Base-by-base conservation (phyloP, 345 rosid genomes). In the Firmiana major region DNA sequence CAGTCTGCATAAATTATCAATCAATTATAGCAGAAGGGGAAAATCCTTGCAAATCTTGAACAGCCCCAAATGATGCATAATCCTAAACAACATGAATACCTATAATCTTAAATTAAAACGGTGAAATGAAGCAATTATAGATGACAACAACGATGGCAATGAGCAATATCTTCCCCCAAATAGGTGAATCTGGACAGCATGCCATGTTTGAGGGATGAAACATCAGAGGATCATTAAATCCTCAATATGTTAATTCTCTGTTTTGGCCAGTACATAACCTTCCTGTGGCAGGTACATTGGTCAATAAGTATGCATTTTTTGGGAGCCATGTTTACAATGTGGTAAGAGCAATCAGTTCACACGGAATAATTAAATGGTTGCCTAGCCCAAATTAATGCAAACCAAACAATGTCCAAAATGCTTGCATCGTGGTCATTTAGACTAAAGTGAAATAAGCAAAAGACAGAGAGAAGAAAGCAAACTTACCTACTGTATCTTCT, bases 401-500 rank as follows among this genome's bases (percentile, higher is more conserved):
- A 24, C 16, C 17, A 49, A 70, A 75, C 57, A 62, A 63, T 0
- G 26, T 51, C 15, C 31, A 46, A 62, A 22, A 67, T 42, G 38
- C 40, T 66, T 12, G 19, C 28, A 66, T 55, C 28, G 17, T 53
- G 22, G 51, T 62, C 74, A 55, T 24, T 26, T 43, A 54, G 74
- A 24, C 31, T 6, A 34, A n/a, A 75, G 42, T 19, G 70, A n/a
- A 45, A 4, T 49, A 1, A 1, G 34, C 34, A 31, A 31, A 31
- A 31, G 34, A 31, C 34, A 31, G 34, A 31, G 34, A 31, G 34
- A 13, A 40, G 26, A 49, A 75, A n/a, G 58, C 69, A 45, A 69
- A 79, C 89, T 80, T 86, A 79, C 87, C 95, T 94, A 92, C 79
- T 86, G 87, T 69, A 76, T 83, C 86, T 92, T 96, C 89, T 92